phyloP scores from a whole-genome alignment of 2,329 filamentous ascomycete genomes.

The Paracoccidioides brasiliensis region DNA sequence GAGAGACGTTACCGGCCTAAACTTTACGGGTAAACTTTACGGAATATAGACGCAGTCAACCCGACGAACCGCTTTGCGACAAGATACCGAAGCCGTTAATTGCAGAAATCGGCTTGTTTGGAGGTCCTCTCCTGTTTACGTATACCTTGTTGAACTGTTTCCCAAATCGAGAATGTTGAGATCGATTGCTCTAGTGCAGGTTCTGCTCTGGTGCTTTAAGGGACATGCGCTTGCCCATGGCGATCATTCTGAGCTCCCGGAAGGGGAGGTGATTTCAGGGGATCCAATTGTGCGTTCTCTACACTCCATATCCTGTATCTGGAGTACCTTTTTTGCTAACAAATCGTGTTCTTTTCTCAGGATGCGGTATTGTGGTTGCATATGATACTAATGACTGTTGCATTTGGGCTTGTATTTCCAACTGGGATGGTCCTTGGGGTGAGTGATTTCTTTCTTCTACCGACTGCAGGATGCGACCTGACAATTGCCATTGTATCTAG shows the following conservation, averaged over 20 bases:
- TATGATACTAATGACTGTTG: conserved; percentile 73
- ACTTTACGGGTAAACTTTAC: neutral
- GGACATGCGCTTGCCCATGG: conserved; percentile 35
- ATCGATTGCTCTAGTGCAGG: neutral
- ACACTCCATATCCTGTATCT: conserved; percentile 10
- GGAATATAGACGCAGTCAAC: neutral
- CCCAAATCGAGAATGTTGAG: neutral
- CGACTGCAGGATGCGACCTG: neutral
- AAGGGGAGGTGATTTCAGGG: conserved; percentile 54
- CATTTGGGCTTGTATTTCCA: conserved; percentile 87
- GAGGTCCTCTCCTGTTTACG: neutral
- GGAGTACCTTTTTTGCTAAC: neutral
- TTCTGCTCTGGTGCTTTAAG: conserved; percentile 8
- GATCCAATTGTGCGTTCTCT: conserved; percentile 55
- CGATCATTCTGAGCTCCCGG: conserved; percentile 47
- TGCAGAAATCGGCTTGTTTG: neutral
- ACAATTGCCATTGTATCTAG: conserved; percentile 30
- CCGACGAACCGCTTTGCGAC: neutral
- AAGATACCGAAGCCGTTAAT: neutral
- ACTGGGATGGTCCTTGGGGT: conserved; percentile 91
- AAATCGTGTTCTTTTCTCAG: conserved; percentile 18
- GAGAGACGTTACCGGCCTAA: neutral
- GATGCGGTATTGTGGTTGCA: conserved; percentile 87
- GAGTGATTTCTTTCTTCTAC: conserved; percentile 25
- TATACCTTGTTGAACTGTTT: neutral